Evolutionary conservation across 495 filamentous ascomycete species (phyloP), one percentile per base, ranked within the genome.

Genomic region (Talaromyces wortmannii): DNA sequence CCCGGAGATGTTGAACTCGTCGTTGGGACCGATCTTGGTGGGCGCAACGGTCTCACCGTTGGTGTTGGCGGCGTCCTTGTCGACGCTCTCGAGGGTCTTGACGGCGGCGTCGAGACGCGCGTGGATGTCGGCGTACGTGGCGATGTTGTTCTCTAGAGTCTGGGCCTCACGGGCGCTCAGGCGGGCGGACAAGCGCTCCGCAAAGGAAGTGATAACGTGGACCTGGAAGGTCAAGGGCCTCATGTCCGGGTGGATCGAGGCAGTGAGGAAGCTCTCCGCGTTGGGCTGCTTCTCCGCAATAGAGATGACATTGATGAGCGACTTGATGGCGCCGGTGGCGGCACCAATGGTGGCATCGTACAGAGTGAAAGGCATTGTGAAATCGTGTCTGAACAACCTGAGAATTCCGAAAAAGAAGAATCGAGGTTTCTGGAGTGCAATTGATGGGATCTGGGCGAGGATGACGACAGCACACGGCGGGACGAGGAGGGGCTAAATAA

Each of bases 141-240:
- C 63, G 52, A 63, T 55, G 17, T 68, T 67, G 60, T 72, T 64
- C 16, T 70, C 62, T 11, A 59, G 61, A 12, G 62, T 51, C 8
- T 15, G 15, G 6, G 48, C 18, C 36, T 68, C 64, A 46, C 54
- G 31, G 11, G 56, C 60, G 6, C 56, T 64, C 5, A 69, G 42
- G 31, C 74, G 69, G 4, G 63, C 64, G 29, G 61, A 52, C 17
- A 57, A 10, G 51, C 61, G 57, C 31, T 61, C 60, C 45, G 71
- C 59, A 0, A 59, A 60, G 46, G 63, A 53, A 33, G 61, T 62
- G 40, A 57, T 59, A 52, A 66, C 59, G 8, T 68, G 61, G 61
- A 82, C 54, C 52, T 84, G 80, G 63, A 67, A 72, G 48, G 65
- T 58, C 30, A 82, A 57, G 6, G 48, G 48, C 48, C 4, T 29